Base-by-base conservation (phyloP, 352 stramenopile genomes). In the Globisporangium iwayamae region DNA sequence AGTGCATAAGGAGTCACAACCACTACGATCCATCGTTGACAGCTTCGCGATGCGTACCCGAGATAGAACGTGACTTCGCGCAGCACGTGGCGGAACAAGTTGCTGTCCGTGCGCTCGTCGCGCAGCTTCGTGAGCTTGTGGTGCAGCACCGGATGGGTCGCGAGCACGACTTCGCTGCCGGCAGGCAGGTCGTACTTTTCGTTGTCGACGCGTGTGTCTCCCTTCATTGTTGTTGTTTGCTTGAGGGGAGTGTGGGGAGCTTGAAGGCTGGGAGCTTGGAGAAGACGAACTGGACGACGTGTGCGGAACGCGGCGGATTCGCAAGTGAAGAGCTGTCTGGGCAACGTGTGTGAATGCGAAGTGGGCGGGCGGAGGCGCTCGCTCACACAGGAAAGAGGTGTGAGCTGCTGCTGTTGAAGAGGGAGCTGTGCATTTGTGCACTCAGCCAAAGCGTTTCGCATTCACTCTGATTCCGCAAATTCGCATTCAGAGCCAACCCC, bases 1-100 rank as follows among this genome's bases (percentile, higher is more conserved):
- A 56, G 28, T 25, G 8, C n/a, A 56, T 41, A 41, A 0, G 16
- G 20, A 25, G 22, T 41, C 51, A 16, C 32, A 36, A 57, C 20
- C 14, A 16, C 41, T 36, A 28, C 11, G 16, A 56, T 14, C 14
- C 53, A 68, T 22, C 8, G n/a, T 8, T 38, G 7, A 18, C 28
- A 30, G n/a, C 7, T 41, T 41, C 25, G 36, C 36, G 9, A 4
- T 41, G 87, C 94, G 66, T 88, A 99, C 70, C 95, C 97, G 20
- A 99, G 77, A 70, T 99, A 98, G 67, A 98, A 99, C 32, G 97
- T 99, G 51, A 99, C 89, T 83, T 99, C 97, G 50, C 94, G 90
- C 57, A 99, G 78, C n/a, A 98, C 73, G 58, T 94, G 75, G 62
- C 97, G 94, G 72, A 99, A 99, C 14, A 98, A 79, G 47, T 83